Conservation (phyloP, 345 rosid species). For the Boechera retrofracta region DNA sequence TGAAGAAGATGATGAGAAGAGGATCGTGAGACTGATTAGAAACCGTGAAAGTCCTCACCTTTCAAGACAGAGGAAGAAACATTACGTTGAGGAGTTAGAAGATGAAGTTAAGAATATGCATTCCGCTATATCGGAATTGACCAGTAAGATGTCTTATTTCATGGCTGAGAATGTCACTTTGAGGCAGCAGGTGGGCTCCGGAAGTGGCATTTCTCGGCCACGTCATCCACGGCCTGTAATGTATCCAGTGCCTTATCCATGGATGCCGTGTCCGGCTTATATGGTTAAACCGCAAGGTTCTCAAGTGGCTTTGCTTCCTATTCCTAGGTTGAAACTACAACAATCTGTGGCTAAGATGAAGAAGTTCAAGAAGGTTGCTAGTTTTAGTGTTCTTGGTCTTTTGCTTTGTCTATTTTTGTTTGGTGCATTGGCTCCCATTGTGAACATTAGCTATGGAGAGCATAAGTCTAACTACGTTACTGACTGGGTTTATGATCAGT, state of each 20-base stretch:
- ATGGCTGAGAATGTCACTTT: conserved; percentile 78
- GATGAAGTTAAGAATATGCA: conserved; percentile 79
- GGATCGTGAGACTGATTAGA: conserved; percentile 66
- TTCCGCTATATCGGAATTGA: conserved; percentile 73
- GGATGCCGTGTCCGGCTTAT: conserved; percentile 69
- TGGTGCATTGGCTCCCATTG: conserved; percentile 68
- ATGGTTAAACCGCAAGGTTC: conserved; percentile 74
- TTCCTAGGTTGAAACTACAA: conserved; percentile 77
- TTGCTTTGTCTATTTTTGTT: conserved; percentile 68
- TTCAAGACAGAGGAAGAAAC: conserved; percentile 90
- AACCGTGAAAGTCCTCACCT: conserved; percentile 95
- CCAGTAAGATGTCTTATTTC: conserved; percentile 64
- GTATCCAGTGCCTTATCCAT: conserved; percentile 55
- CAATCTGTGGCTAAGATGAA: conserved; percentile 54
- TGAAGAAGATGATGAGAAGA: conserved; percentile 61
- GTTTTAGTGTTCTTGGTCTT: conserved; percentile 80
- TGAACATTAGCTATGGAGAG: conserved; percentile 53
- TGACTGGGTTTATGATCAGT: conserved; percentile 31
- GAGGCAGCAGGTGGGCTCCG: conserved; percentile 62
- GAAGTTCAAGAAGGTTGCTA: conserved; percentile 87
- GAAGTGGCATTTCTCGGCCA: conserved; percentile 50
- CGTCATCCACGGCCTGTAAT: conserved; percentile 43
- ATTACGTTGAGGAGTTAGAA: conserved; percentile 90
- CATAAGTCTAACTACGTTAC: neutral
- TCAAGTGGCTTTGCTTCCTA: conserved; percentile 85